Evolutionary conservation across 805 yeast genomes (phyloP), one percentile per base, ranked within the genome.

Genomic region (Lachancea kluyveri): DNA sequence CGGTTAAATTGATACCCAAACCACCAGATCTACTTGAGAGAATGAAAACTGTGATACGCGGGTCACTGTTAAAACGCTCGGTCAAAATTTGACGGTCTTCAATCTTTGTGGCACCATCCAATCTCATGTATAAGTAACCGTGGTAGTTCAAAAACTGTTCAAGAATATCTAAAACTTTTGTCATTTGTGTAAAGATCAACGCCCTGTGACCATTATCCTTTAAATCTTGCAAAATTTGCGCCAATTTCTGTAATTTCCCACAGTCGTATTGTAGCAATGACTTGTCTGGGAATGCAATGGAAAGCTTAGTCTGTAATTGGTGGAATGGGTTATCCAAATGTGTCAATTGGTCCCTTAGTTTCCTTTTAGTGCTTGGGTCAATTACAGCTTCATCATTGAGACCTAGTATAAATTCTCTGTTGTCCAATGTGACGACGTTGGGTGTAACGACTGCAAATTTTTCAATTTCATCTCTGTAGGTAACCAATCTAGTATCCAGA

Each of bases 21-120:
- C 99, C 99, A 57, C 99, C 99, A 3, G 98, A 92, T 60, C 99
- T 75, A 3, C 96, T 86, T 3, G 96, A 86, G 33, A 92, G 59
- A 30, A 92, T 92, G 50, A 92, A 92, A 12, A 88, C 95, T 3
- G 94, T 92, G 27, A 90, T 79, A 41, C 78, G 71, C 9, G 80
- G 65, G 54, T 92, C 98, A 30, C 78, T 72, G 54, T 92, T 92
- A 62, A 92, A 92, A 41, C 90, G 68, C 50, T 92, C 98, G 0
- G 99, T 92, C 49, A 92, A 61, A 12, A 88, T 68, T 56, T 92
- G 99, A 46, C 99, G 79, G 57, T 92, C 97, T 59, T 92, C 98
- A 46, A 92, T 84, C 55, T 87, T 87, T 2, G 99, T 92, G 1
- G 97, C 87, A 46, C 99, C 99, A 59, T 92, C 99, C 41, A 92